Percentiles rank a stretch among this genome's conserved stretches.
These are phyloP conservation scores for Toxicodendron radicans DNA, from an alignment of 345 rosid genomes.

Conservation along the genomic window DNA sequence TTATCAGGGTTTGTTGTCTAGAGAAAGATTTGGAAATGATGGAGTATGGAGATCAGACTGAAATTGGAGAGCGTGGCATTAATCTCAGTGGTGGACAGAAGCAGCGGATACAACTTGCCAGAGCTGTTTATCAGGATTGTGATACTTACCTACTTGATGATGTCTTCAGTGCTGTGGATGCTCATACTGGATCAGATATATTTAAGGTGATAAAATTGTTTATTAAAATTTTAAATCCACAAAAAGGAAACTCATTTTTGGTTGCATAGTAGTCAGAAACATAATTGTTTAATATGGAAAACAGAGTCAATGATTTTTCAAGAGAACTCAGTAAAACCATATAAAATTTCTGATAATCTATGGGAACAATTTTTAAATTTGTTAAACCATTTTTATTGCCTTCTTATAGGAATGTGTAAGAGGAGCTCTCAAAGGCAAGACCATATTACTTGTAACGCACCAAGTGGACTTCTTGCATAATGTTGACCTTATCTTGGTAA, in stretches of 20 bases:
- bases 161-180: slow-evolving; percentile 95
- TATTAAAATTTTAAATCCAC: background rate
- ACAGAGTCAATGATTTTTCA: background rate
- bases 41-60: slow-evolving; percentile 94
- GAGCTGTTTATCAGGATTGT: slow-evolving; percentile 87
- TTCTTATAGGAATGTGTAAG: slow-evolving; percentile 76
- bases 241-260: background rate
- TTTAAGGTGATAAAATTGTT: slow-evolving; percentile 56
- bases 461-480: slow-evolving; percentile 96
- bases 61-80: slow-evolving; percentile 95
- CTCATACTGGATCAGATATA: slow-evolving; percentile 91
- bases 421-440: slow-evolving; percentile 81
- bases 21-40: slow-evolving; percentile 90
- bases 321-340: background rate
- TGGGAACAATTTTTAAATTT: background rate
- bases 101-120: slow-evolving; percentile 91
- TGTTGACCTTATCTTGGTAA: slow-evolving; percentile 75
- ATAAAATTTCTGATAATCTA: background rate
- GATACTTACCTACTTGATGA: slow-evolving; percentile 94
- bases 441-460: slow-evolving; percentile 86
- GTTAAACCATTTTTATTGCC: slow-evolving; percentile 12
- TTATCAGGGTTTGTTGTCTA: slow-evolving; percentile 69
- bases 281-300: background rate
- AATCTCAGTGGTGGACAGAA: slow-evolving; percentile 99
- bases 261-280: background rate